Evolutionary conservation across 352 stramenopile genomes (phyloP), one percentile per base, ranked within the genome.

Genomic region (Phytophthora syringae): DNA sequence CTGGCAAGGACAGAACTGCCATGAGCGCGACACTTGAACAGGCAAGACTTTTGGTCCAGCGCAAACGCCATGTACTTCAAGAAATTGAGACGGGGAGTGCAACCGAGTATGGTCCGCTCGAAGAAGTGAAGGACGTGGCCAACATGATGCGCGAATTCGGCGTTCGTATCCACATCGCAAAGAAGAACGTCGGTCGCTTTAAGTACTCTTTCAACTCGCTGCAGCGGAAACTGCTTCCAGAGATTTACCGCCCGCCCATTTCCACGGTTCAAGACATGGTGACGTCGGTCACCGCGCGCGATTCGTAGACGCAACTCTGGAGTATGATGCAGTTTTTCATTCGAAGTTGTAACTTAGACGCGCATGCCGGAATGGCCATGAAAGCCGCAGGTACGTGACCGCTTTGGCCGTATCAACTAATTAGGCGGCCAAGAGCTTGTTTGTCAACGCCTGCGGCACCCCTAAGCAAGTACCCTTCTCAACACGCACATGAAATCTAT

Each of bases 131-230:
- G 55, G 65, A 81, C 18, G 82, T 83, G 0, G 90, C 92, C 16
- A 98, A 98, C 61, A 80, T 89, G 13, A 86, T 98, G 79, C 83
- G 94, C 10, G 82, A 94, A 54, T 95, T 98, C 70, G 96, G 97
- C 37, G 94, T 94, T 22, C 89, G 97, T 43, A 92, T 99, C 47
- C 90, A 94, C n/a, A 94, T 99, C 57, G 97, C 93, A 27, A 90
- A 98, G 63, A 99, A 99, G 77, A 99, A 99, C 82, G 94, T 98
- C 10, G 97, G 97, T 3, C 89, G 97, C 32, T 87, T 79, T 59
- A 98, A 97, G 73, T 99, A 98, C 85, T 98, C 97, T 24, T 99
- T 99, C 77, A 99, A 99, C 76, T 88, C 89, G 12, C 77, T 99
- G 39, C 97, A 99, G 74, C 86, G 92, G 15, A 97, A 98, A 71